phyloP scores from a whole-genome alignment of 805 yeast species.

The Yarrowia sp. region DNA sequence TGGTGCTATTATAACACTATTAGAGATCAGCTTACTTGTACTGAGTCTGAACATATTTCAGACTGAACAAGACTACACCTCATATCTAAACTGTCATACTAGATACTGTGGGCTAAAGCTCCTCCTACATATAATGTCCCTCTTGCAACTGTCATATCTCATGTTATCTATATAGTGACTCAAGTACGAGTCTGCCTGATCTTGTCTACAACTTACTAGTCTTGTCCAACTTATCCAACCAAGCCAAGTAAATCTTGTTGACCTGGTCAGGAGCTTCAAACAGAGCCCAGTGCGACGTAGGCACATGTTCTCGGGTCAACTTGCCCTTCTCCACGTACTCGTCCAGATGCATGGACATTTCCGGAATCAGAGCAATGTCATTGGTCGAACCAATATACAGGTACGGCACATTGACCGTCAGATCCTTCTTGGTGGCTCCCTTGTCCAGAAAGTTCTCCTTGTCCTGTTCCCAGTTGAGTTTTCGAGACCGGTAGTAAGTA shows the following conservation, averaged over 20 bases:
- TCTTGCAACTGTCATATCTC: too few species aligned
- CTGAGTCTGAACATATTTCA: too few species aligned
- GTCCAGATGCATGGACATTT: constrained; percentile 19
- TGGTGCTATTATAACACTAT: too few species aligned
- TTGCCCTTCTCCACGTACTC: constrained; percentile 26
- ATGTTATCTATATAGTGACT: too few species aligned
- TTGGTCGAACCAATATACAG: constrained; percentile 23
- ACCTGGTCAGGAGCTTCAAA: constrained; percentile 16
- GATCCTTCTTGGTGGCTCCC: constrained; percentile 23
- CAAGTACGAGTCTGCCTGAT: too few species aligned
- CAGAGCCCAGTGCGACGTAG: constrained; percentile 22
- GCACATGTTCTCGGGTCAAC: constrained; percentile 19
- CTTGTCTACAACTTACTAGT: constrained; percentile 15
- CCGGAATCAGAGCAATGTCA: constrained; percentile 24
- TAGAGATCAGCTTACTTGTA: too few species aligned
- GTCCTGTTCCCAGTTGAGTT: constrained; percentile 26
- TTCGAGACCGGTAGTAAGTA: constrained; percentile 23
- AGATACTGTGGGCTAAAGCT: too few species aligned
- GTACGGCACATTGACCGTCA: constrained; percentile 22
- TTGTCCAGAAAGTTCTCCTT: constrained; percentile 21
- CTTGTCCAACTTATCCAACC: constrained; percentile 22
- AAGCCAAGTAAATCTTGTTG: constrained; percentile 11
- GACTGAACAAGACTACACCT: too few species aligned
- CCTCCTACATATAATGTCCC: too few species aligned
- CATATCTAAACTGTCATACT: too few species aligned